Conservation (phyloP, 1,284 basidiomycete species). For the Caloboletus firmus region DNA sequence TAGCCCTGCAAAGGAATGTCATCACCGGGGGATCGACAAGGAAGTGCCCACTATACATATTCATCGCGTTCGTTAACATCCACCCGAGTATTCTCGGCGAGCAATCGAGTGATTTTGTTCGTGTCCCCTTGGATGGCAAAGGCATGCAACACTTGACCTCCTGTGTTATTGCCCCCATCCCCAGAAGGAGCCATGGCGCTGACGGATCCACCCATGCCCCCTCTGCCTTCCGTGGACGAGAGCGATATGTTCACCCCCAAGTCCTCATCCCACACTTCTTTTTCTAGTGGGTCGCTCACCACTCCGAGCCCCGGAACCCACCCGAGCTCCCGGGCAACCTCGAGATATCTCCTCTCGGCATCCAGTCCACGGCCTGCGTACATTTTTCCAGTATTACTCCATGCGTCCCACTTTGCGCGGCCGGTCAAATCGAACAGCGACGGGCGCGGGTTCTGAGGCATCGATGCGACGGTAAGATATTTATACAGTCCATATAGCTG, state of each 20-base stretch:
- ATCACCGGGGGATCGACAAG: not conserved
- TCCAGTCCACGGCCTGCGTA: constrained; percentile 46
- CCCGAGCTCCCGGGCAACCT: constrained; percentile 66
- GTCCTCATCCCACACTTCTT: constrained; percentile 42
- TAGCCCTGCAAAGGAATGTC: constrained; percentile 60
- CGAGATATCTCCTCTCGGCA: constrained; percentile 65
- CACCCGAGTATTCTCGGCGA: constrained; percentile 42
- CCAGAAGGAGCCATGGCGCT: constrained; percentile 54
- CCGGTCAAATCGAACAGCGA: constrained; percentile 80
- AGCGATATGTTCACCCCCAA: constrained; percentile 31
- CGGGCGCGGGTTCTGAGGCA: constrained; percentile 63
- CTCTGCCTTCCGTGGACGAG: constrained; percentile 35
- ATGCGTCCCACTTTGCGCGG: constrained; percentile 88
- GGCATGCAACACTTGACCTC: constrained; percentile 53
- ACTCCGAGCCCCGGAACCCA: constrained; percentile 51
- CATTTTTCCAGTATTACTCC: constrained; percentile 55
- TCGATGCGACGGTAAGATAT: constrained; percentile 57
- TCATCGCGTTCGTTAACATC: constrained; percentile 54
- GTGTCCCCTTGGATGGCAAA: constrained; percentile 61
- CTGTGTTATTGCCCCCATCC: constrained; percentile 38
- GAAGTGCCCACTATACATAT: constrained; percentile 51
- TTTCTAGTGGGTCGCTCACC: constrained; percentile 19
- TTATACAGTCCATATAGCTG: constrained; percentile 91
- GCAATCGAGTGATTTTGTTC: constrained; percentile 44
- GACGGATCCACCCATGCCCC: constrained; percentile 61